Percentiles rank a stretch among this genome's conserved stretches.
Conservation (phyloP, 805 yeast genomes). For the Pichia manshurica region DNA sequence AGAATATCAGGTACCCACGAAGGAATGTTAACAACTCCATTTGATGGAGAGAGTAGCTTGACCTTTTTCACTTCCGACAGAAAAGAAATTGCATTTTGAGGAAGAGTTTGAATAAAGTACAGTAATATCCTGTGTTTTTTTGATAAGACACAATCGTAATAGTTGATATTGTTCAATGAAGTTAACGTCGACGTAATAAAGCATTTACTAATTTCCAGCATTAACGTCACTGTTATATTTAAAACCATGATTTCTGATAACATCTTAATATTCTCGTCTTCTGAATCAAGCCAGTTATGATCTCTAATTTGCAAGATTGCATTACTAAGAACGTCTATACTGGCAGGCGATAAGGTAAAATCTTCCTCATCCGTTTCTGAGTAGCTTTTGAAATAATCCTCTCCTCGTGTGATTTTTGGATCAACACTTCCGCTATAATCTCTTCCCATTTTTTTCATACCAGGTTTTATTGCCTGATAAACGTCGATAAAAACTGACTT, state of each 20-base stretch:
- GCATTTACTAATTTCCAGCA: conserved; percentile 19
- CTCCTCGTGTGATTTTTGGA: too few relatives aligned
- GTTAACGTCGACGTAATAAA: conserved; percentile 39
- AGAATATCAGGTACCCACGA: conserved; percentile 21
- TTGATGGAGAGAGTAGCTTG: background rate
- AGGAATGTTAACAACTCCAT: background rate
- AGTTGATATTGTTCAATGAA: conserved; percentile 38
- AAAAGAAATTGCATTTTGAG: conserved; percentile 20
- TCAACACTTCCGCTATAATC: too few relatives aligned
- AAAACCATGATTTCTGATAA: conserved; percentile 22
- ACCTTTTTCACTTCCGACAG: background rate
- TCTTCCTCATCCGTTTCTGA: background rate
- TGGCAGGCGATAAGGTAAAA: background rate
- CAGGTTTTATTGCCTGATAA: conserved; percentile 4
- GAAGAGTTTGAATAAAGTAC: conserved; percentile 38
- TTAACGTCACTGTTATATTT: conserved; percentile 19
- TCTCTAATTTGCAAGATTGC: background rate
- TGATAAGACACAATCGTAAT: conserved; percentile 39
- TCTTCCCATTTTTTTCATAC: background rate
- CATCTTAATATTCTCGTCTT: conserved; percentile 12
- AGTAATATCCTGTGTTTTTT: conserved; percentile 25
- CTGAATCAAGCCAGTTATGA: conserved; percentile 1
- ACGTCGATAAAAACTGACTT: conserved; percentile 2
- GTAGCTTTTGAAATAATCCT: background rate
- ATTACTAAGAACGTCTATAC: background rate